phyloP scores from a whole-genome alignment of 345 rosid genomes.

The Eutrema yunnanense region DNA sequence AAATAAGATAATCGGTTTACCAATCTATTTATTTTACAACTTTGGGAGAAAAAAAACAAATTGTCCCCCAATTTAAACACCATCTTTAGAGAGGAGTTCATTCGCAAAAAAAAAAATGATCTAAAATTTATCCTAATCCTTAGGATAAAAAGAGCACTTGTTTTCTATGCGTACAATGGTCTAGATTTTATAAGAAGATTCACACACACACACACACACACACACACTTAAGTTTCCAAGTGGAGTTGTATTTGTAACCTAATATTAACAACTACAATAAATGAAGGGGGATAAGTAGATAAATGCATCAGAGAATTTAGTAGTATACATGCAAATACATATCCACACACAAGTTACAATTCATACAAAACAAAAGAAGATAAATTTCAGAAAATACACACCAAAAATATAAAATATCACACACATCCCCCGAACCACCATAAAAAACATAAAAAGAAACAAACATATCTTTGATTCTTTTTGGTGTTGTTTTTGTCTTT shows the following conservation, averaged over 20 bases:
- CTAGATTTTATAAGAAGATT: background rate
- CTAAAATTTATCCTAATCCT: background rate
- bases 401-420: slow-evolving; percentile 13
- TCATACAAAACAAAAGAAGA: background rate
- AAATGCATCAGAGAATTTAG: slow-evolving; percentile 26
- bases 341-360: slow-evolving; percentile 19
- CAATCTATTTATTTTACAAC: background rate
- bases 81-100: background rate
- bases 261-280: slow-evolving; percentile 7
- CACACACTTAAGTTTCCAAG: background rate
- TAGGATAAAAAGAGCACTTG: background rate
- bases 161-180: background rate
- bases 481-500: background rate
- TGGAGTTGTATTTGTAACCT: slow-evolving; percentile 16
- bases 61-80: background rate
- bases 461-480: slow-evolving; percentile 14
- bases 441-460: background rate
- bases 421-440: slow-evolving; percentile 8
- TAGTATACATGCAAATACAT: slow-evolving; percentile 19
- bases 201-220: background rate
- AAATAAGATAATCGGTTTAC: background rate
- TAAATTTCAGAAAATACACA: slow-evolving; percentile 13
- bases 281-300: slow-evolving; percentile 14
- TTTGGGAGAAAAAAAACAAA: background rate
- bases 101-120: background rate